Evolutionary conservation across 2,329 filamentous ascomycete species (phyloP).

Genomic region (Neurospora sp.): DNA sequence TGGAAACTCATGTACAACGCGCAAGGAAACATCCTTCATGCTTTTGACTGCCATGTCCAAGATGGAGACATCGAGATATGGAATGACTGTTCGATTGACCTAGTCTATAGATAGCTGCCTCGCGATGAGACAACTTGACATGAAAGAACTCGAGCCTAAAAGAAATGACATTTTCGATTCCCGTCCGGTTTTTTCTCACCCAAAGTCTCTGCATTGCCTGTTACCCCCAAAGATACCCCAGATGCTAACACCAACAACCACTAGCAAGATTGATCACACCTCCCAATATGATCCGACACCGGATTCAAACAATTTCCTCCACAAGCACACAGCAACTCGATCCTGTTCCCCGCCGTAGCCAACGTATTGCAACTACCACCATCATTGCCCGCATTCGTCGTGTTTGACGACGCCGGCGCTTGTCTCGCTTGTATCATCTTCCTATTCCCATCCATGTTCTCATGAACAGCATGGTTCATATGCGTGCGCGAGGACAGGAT

Average conservation of each 20-base stretch:
- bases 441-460: neutral
- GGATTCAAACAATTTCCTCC: constrained; percentile 15
- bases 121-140: neutral
- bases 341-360: constrained; percentile 11
- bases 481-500: neutral
- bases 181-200: neutral
- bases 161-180: neutral
- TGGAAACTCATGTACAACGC: too few relatives aligned
- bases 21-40: too few relatives aligned
- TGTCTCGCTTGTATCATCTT: neutral
- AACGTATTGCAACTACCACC: constrained; percentile 2
- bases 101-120: neutral
- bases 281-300: constrained; percentile 14
- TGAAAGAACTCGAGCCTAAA: neutral
- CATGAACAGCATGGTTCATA: neutral
- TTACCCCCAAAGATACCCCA: neutral
- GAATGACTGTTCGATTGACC: neutral
- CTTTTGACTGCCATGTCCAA: too few relatives aligned
- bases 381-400: neutral
- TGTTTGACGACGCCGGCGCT: neutral
- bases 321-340: constrained; percentile 16
- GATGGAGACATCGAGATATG: too few relatives aligned
- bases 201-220: neutral
- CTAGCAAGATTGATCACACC: constrained; percentile 15
- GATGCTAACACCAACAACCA: accelerated